A percentile compares a stretch with the other conserved stretches of the same genome.
Conservation (phyloP, 1,284 basidiomycete species). For the Irpex sp. region DNA sequence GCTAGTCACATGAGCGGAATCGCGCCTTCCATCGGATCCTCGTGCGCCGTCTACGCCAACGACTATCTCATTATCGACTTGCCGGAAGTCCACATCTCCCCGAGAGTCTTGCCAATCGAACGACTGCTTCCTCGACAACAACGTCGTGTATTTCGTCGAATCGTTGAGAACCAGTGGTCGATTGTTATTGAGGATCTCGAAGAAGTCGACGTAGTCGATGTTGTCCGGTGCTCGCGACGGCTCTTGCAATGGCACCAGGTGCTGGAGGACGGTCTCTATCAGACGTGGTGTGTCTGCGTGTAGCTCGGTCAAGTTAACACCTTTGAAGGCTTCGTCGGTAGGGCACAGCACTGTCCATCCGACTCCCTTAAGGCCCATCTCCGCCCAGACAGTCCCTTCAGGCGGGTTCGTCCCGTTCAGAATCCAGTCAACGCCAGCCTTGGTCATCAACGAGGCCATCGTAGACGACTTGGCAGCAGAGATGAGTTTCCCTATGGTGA, state of each 20-base stretch:
- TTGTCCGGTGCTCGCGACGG: slow-evolving; percentile 19
- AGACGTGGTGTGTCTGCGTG: slow-evolving; percentile 62
- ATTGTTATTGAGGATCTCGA: slow-evolving; percentile 53
- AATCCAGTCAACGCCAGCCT: slow-evolving; percentile 87
- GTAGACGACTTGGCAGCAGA: slow-evolving; percentile 84
- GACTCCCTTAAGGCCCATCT: slow-evolving; percentile 41
- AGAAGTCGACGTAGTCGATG: slow-evolving; percentile 21
- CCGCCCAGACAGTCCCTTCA: slow-evolving; percentile 55
- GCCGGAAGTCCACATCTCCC: slow-evolving; percentile 82
- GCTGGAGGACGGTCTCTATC: slow-evolving; percentile 76
- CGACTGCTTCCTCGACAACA: slow-evolving; percentile 45
- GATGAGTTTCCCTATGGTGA: slow-evolving; percentile 88
- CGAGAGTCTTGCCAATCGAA: slow-evolving; percentile 39
- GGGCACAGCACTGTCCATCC: slow-evolving; percentile 89
- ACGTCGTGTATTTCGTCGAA: slow-evolving; percentile 69
- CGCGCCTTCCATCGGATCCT: slow-evolving; percentile 64
- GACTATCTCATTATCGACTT: slow-evolving; percentile 39
- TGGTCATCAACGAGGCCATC: slow-evolving; percentile 82
- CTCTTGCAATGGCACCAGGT: slow-evolving; percentile 71
- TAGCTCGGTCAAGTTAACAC: slow-evolving; percentile 81
- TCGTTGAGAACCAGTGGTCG: slow-evolving; percentile 72
- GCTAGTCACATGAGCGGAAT: slow-evolving; percentile 74
- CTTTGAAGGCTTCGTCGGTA: slow-evolving; percentile 88
- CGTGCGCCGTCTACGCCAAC: slow-evolving; percentile 84
- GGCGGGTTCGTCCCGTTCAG: slow-evolving; percentile 81